Base-by-base conservation (phyloP, 495 filamentous ascomycete species). In the Aspergillus egyptiacus region DNA sequence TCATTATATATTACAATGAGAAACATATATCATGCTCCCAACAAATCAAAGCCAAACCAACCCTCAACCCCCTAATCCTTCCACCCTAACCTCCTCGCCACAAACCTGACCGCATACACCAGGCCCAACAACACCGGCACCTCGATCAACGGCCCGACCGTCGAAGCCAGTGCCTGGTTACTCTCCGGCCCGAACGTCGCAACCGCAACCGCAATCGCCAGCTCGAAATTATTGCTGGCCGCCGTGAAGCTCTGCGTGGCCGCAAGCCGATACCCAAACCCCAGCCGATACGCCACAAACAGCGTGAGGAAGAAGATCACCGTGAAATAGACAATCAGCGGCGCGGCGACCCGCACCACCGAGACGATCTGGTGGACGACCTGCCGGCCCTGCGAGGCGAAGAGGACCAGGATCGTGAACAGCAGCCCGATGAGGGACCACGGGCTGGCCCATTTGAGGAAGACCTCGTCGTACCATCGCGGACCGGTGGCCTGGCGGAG, bases 151-250 rank as follows among this genome's bases (percentile, higher is more conserved):
- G 91, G 91, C 4, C 91, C 91, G 0, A 95, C 89, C 2, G 90
- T 95, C 8, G 86, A 73, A 13, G 91, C 90, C 23, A 96, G 69
- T 0, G 90, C 91, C 61, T 96, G 86, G 31, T 91, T 83, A 56
- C 84, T 89, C 23, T 82, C 67, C 1, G 85, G 75, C 0, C 91
- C 90, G 69, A 84, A 95, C 2, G 84, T 83, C 2, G 89, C 87
- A 4, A 95, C 81, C 1, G 87, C 90, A 2, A 96, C 90, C 1
- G 91, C 91, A 66, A 96, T 95, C 0, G 91, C 90, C n/a, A 95
- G 65, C 71, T 95, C 91, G 57, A 96, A 95, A 57, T 95, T 95
- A 55, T 96, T 96, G 62, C 89, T 95, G 2, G 91, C 91, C 3
- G 90, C 91, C 0, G 90, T 96, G 54, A 96, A 93, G 56, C 86